These are phyloP conservation scores for Verruconis gallopava DNA, from an alignment of 2,329 filamentous ascomycete genomes.

Conservation along the genomic window DNA sequence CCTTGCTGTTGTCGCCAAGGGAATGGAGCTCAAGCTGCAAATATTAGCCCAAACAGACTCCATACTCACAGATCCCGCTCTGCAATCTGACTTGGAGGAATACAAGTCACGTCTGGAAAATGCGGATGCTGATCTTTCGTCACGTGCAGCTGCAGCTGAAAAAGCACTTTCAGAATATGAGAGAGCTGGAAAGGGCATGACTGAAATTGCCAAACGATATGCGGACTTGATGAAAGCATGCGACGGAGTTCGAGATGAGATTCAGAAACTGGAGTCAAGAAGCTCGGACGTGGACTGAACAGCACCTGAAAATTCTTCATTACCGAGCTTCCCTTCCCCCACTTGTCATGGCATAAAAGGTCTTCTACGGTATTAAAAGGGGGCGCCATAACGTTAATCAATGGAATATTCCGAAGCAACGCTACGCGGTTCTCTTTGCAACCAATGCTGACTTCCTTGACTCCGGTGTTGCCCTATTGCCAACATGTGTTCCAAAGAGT, in stretches of 20 bases:
- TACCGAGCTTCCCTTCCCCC: no score
- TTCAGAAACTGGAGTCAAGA: slow-evolving; percentile 17
- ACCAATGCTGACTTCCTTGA: no score
- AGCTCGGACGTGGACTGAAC: slow-evolving; percentile 1
- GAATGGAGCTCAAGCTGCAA: slow-evolving; percentile 28
- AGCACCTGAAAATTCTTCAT: no score
- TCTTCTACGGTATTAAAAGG: no score
- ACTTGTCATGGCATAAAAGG: no score
- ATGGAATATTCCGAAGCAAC: no score
- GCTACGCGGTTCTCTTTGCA: no score
- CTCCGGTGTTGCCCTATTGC: no score
- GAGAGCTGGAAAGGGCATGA: slow-evolving; percentile 22
- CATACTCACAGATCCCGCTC: slow-evolving; percentile 15
- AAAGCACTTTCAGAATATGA: slow-evolving; percentile 25
- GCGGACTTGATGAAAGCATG: slow-evolving; percentile 23
- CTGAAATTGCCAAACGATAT: slow-evolving; percentile 28
- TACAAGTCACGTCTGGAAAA: slow-evolving; percentile 20
- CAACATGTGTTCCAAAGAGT: no score
- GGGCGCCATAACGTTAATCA: no score
- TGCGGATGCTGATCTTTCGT: slow-evolving; percentile 19
- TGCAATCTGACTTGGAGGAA: slow-evolving; percentile 20
- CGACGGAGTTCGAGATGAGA: slow-evolving; percentile 20
- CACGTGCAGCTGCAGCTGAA: slow-evolving; percentile 21
- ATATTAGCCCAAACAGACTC: slow-evolving; percentile 19
- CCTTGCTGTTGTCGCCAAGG: slow-evolving; percentile 27